Evolutionary conservation across 495 filamentous ascomycete species (phyloP).

Genomic region (Penicillium tannophilum): DNA sequence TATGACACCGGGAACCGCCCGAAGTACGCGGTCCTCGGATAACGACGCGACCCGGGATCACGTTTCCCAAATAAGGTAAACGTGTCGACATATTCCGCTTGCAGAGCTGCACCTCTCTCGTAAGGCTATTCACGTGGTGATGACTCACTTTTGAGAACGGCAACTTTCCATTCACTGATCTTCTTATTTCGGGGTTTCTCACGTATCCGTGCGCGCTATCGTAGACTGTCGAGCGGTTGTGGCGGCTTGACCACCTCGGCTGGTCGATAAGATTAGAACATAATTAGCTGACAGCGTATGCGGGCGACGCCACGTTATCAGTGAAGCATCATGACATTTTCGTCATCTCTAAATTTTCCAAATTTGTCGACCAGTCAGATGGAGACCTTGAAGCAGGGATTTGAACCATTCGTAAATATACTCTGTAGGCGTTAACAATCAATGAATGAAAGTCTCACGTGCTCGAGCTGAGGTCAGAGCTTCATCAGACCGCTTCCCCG

Average conservation of each 20-base stretch:
- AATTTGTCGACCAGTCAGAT: slow-evolving; percentile 5
- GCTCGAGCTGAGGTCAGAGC: slow-evolving; percentile 18
- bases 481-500: slow-evolving; percentile 18
- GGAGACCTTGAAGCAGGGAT: not conserved
- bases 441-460: slow-evolving; percentile 18
- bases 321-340: slow-evolving; percentile 12
- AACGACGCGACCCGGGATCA: slow-evolving; percentile 4
- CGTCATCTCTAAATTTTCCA: slow-evolving; percentile 11
- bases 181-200: slow-evolving; percentile 4
- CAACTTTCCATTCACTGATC: not conserved
- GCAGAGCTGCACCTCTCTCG: not conserved
- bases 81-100: not conserved
- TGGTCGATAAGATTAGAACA: slow-evolving; percentile 5
- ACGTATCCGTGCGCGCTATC: slow-evolving; percentile 24
- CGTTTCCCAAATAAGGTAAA: not conserved
- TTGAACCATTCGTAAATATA: not conserved
- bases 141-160: not conserved
- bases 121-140: not conserved
- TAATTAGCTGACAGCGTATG: not conserved
- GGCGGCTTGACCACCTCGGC: slow-evolving; percentile 12
- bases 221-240: slow-evolving; percentile 18
- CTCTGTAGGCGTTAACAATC: not conserved
- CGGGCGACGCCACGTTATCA: slow-evolving; percentile 17
- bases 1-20: slow-evolving; percentile 6
- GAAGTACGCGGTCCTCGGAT: slow-evolving; percentile 1